Evolutionary conservation across 1,139 yeast species (phyloP).

Genomic region (Yamadazyma conglobata): DNA sequence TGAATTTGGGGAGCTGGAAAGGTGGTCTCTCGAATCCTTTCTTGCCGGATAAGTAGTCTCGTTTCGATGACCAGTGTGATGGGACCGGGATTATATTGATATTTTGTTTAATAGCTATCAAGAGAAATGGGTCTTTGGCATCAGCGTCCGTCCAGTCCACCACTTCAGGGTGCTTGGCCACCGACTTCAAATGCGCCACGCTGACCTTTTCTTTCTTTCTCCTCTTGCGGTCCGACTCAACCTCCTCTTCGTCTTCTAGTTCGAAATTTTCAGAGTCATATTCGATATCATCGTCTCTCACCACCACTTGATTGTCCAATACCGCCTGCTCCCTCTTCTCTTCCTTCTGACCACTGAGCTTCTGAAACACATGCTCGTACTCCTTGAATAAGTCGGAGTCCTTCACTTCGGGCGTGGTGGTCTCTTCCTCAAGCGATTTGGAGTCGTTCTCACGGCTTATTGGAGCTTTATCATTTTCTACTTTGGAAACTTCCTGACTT

Average conservation of each 20-base stretch:
- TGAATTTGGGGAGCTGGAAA: constrained; percentile 74
- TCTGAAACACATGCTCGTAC: constrained; percentile 3
- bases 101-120: constrained; percentile 60
- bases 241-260: constrained; percentile 7
- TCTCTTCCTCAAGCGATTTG: no score
- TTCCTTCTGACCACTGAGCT: constrained; percentile 2
- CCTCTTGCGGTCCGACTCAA: constrained; percentile 39
- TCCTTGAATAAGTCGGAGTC: constrained; percentile 7
- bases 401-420: constrained; percentile 1
- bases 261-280: constrained; percentile 23
- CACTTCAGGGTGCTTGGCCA: constrained; percentile 59
- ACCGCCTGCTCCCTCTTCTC: not conserved
- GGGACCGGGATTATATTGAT: constrained; percentile 79
- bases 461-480: not conserved
- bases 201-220: constrained; percentile 57
- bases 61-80: constrained; percentile 74
- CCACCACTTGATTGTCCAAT: constrained; percentile 12
- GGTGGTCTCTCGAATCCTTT: constrained; percentile 71
- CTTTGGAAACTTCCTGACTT: not conserved
- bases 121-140: constrained; percentile 71
- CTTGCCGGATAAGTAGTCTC: constrained; percentile 73
- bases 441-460: no score
- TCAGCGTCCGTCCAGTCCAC: constrained; percentile 89
- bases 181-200: constrained; percentile 63
- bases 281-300: not conserved